These are phyloP conservation scores for Tulasnella sp. DNA, from an alignment of 768 basidiomycete genomes.

Conservation along the genomic window DNA sequence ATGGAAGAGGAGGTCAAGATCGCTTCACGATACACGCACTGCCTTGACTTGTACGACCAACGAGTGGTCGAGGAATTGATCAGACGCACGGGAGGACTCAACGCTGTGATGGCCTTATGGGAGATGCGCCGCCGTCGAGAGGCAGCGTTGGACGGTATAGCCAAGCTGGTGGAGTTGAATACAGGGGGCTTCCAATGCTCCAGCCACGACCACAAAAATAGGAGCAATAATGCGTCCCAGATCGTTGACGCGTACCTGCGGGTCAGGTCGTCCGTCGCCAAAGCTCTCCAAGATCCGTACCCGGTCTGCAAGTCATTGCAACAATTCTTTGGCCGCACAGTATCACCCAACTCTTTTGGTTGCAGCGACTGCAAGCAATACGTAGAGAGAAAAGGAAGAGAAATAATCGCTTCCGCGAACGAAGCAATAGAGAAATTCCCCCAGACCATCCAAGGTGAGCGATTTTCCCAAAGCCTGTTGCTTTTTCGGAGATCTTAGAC, in stretches of 20 bases:
- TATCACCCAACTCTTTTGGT: neutral
- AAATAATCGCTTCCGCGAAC: neutral
- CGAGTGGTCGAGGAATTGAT: neutral
- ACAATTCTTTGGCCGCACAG: neutral
- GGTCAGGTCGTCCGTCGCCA: neutral
- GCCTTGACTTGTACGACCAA: too few species aligned
- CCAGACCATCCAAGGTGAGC: neutral
- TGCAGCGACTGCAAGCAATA: neutral
- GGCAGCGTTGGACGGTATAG: neutral
- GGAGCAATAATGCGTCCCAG: too few species aligned
- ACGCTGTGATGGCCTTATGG: neutral
- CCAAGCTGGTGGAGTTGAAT: neutral
- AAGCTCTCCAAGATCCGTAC: neutral
- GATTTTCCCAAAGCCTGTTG: too few species aligned
- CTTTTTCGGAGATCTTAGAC: too few species aligned
- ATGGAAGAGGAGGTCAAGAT: too few species aligned
- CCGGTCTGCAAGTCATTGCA: neutral
- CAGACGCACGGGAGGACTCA: neutral
- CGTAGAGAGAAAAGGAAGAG: neutral
- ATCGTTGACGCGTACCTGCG: neutral
- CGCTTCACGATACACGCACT: too few species aligned
- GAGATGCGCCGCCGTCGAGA: constrained; percentile 10
- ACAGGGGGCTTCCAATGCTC: neutral
- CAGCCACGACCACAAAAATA: neutral
- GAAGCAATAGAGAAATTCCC: neutral